Evolutionary conservation across 345 rosid genomes (phyloP).

Genomic region (Gossypium stocksii): DNA sequence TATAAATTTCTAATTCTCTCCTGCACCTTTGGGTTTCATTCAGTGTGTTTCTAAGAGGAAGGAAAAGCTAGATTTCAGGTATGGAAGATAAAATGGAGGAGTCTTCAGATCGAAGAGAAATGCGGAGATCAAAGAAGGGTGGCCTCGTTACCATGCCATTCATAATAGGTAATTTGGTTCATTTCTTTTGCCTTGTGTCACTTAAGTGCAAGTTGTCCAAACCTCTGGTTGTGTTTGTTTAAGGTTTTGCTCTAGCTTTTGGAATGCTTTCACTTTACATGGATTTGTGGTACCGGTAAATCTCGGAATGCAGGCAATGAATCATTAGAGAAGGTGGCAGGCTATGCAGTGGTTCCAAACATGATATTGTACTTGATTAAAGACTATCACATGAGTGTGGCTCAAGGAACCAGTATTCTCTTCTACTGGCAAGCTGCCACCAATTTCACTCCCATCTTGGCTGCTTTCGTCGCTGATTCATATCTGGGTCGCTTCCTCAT

Average conservation of each 20-base stretch:
- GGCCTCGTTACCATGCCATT: slow-evolving; percentile 73
- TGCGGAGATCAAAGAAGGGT: slow-evolving; percentile 35
- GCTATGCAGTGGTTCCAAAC: slow-evolving; percentile 64
- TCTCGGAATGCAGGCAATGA: slow-evolving; percentile 47
- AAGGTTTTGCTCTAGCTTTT: too few species aligned
- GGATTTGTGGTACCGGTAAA: neutral
- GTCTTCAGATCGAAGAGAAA: slow-evolving; percentile 23
- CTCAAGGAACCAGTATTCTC: slow-evolving; percentile 54
- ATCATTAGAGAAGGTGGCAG: slow-evolving; percentile 79
- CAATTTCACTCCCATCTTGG: slow-evolving; percentile 53
- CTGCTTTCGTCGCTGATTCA: slow-evolving; percentile 73
- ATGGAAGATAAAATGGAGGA: slow-evolving; percentile 39
- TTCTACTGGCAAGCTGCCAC: slow-evolving; percentile 65
- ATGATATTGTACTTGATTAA: slow-evolving; percentile 60
- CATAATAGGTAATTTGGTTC: slow-evolving; percentile 45
- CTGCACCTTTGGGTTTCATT: neutral
- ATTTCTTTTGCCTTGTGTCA: neutral
- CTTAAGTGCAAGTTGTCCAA: neutral
- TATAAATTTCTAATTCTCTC: slow-evolving; percentile 15
- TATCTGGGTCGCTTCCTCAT: slow-evolving; percentile 64
- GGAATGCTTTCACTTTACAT: neutral
- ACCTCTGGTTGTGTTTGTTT: neutral
- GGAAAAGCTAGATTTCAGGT: slow-evolving; percentile 18
- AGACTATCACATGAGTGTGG: slow-evolving; percentile 49
- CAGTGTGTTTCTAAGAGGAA: slow-evolving; percentile 3